Evolutionary conservation across 768 basidiomycete species (phyloP).

Genomic region (Clitopilus hobsonii): DNA sequence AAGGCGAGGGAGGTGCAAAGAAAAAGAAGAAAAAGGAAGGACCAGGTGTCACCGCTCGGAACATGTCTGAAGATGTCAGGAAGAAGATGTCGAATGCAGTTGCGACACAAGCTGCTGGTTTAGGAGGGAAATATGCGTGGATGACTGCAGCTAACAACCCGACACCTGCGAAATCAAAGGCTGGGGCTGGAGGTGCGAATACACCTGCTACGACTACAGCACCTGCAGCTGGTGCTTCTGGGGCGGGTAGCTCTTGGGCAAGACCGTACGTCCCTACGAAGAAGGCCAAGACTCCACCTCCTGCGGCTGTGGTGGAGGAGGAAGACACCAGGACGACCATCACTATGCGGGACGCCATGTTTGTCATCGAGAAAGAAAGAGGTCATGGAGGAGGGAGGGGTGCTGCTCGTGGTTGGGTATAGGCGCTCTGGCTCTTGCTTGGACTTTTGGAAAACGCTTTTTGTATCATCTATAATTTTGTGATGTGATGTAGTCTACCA

Average conservation of each 20-base stretch:
- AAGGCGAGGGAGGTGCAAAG: constrained; percentile 51
- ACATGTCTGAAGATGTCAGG: constrained; percentile 87
- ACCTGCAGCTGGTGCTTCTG: constrained; percentile 16
- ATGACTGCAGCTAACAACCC: constrained; percentile 66
- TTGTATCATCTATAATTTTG: too few relatives aligned
- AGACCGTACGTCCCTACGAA: constrained; percentile 59
- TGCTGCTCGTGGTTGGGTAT: constrained; percentile 66
- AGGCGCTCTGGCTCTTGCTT: constrained; percentile 7
- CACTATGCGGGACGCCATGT: constrained; percentile 79
- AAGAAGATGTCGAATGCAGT: constrained; percentile 92
- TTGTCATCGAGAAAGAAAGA: constrained; percentile 77
- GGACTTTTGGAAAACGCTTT: too few relatives aligned
- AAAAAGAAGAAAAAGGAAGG: constrained; percentile 85
- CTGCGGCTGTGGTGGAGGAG: constrained; percentile 31
- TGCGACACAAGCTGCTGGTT: constrained; percentile 83
- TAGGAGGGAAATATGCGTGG: constrained; percentile 83
- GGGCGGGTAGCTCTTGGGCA: constrained; percentile 45
- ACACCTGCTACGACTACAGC: constrained; percentile 22
- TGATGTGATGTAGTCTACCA: too few relatives aligned
- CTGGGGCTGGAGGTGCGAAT: constrained; percentile 18
- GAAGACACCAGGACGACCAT: constrained; percentile 57
- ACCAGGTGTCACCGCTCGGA: constrained; percentile 78
- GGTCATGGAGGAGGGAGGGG: constrained; percentile 82
- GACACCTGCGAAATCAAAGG: constrained; percentile 30
- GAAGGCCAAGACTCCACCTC: constrained; percentile 32